A percentile compares a stretch with the other conserved stretches of the same genome.
phyloP scores from a whole-genome alignment of 108 stramenopile species.

The Skeletonema grethae region DNA sequence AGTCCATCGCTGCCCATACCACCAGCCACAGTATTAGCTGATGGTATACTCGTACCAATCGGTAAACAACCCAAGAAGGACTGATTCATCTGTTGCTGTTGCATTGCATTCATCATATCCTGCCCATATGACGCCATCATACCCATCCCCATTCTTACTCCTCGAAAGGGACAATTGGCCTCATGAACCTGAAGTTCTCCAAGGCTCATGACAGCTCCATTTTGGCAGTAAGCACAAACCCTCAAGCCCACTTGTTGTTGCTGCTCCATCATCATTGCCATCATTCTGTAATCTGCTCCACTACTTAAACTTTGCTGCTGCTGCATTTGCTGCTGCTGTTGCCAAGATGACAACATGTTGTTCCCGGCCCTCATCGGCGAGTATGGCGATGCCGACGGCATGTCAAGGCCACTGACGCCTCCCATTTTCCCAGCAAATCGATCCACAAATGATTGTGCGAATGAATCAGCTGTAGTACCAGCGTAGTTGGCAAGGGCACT shows the following conservation, averaged over 20 bases:
- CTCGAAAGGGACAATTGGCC: neutral
- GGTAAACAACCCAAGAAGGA: neutral
- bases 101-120: neutral
- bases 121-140: neutral
- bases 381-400: neutral
- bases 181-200: constrained; percentile 20
- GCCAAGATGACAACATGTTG: constrained; percentile 13
- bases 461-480: constrained; percentile 36
- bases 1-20: neutral
- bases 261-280: constrained; percentile 8
- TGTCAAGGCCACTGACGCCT: constrained; percentile 1
- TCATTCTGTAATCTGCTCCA: neutral
- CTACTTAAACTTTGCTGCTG: neutral
- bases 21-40: neutral
- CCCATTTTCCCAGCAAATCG: constrained; percentile 29
- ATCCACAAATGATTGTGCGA: constrained; percentile 47
- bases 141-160: neutral
- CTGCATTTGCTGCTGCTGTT: constrained; percentile 17
- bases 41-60: constrained; percentile 3
- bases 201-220: constrained; percentile 12
- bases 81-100: neutral
- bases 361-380: neutral
- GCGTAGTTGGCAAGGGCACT: constrained; percentile 28
- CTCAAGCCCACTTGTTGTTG: constrained; percentile 7
- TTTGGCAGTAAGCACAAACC: constrained; percentile 23